These are phyloP conservation scores for Fusarium longipes DNA, from an alignment of 2,329 filamentous ascomycete genomes.

Conservation along the genomic window DNA sequence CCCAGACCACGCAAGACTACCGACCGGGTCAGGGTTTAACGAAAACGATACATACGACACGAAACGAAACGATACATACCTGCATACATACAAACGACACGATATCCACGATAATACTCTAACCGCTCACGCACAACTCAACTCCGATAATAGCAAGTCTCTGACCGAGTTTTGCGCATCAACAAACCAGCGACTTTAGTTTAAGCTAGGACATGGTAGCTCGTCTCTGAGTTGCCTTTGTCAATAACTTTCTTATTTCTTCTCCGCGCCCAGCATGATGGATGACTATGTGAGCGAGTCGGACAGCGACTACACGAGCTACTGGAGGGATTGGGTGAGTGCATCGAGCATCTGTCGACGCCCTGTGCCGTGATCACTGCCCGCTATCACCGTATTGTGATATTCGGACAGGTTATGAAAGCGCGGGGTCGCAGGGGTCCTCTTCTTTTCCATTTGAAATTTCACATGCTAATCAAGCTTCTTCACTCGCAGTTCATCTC, in stretches of 20 bases:
- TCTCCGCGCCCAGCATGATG: slow-evolving; percentile 66
- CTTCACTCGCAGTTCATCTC: slow-evolving; percentile 83
- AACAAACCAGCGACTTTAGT: slow-evolving; percentile 5
- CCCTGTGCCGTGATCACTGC: background rate
- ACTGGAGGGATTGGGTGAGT: slow-evolving; percentile 99
- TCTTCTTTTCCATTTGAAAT: slow-evolving; percentile 2
- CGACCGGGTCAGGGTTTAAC: slow-evolving; percentile 24
- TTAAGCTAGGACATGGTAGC: slow-evolving; percentile 46
- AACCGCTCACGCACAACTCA: slow-evolving; percentile 13
- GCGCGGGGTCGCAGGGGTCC: slow-evolving; percentile 26
- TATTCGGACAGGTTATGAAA: background rate
- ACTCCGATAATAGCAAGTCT: background rate
- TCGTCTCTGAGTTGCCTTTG: slow-evolving; percentile 41
- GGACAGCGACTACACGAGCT: slow-evolving; percentile 98
- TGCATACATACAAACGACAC: no score
- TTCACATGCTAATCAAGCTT: slow-evolving; percentile 29
- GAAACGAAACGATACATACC: slow-evolving; percentile 13
- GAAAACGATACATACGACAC: slow-evolving; percentile 27
- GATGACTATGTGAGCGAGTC: slow-evolving; percentile 98
- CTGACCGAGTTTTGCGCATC: slow-evolving; percentile 17
- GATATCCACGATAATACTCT: slow-evolving; percentile 6
- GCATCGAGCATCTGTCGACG: slow-evolving; percentile 2
- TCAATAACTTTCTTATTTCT: slow-evolving; percentile 26
- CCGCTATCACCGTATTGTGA: background rate
- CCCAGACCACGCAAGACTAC: slow-evolving; percentile 9